A percentile compares a stretch with the other conserved stretches of the same genome.
Conservation (phyloP, 2,329 filamentous ascomycete species). For the Colletotrichum tamarilloi region DNA sequence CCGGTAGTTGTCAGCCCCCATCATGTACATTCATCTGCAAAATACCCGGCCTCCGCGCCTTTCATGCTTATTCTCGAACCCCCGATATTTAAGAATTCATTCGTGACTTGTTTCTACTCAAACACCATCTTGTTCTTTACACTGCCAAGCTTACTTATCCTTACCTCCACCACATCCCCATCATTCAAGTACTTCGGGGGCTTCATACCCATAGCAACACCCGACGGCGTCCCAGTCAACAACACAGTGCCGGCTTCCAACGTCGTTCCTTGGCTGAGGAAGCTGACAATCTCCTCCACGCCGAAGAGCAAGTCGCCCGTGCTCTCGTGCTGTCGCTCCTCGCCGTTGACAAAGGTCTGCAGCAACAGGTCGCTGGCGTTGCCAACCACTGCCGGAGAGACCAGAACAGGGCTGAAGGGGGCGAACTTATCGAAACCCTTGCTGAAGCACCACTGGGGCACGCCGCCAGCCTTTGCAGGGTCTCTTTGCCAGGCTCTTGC, state of each 20-base stretch:
- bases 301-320: slow-evolving; percentile 62
- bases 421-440: slow-evolving; percentile 67
- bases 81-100: background rate
- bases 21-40: background rate
- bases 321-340: slow-evolving; percentile 59
- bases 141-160: slow-evolving; percentile 47
- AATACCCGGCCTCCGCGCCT: background rate
- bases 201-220: slow-evolving; percentile 58
- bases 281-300: slow-evolving; percentile 57
- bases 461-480: slow-evolving; percentile 51
- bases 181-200: slow-evolving; percentile 55
- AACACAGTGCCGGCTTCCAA: slow-evolving; percentile 62
- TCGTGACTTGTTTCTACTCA: slow-evolving; percentile 35
- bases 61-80: background rate
- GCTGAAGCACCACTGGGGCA: slow-evolving; percentile 65
- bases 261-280: slow-evolving; percentile 61
- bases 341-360: slow-evolving; percentile 59
- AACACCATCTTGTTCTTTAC: slow-evolving; percentile 53
- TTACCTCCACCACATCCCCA: slow-evolving; percentile 56
- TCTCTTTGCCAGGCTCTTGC: slow-evolving; percentile 64
- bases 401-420: slow-evolving; percentile 61
- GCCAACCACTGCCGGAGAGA: slow-evolving; percentile 44
- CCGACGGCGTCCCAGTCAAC: slow-evolving; percentile 59
- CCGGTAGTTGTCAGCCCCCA: slow-evolving; percentile 9
- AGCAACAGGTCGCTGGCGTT: slow-evolving; percentile 44